Percentiles rank a stretch among this genome's conserved stretches.
These are phyloP conservation scores for Margaritispora aquatica DNA, from an alignment of 495 filamentous ascomycete genomes.

Conservation along the genomic window DNA sequence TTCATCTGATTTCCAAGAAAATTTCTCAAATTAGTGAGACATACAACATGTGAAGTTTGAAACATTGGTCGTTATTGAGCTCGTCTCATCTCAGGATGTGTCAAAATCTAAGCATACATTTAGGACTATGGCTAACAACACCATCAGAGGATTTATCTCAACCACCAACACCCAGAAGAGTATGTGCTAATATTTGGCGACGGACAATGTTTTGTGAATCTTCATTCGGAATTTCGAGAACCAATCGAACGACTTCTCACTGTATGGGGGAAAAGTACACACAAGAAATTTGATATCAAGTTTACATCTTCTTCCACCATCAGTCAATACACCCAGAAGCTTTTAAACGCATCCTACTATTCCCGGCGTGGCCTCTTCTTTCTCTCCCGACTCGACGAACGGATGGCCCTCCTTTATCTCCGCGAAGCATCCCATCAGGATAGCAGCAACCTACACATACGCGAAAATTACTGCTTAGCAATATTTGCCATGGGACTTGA, in stretches of 20 bases:
- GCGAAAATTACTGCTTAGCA: background rate
- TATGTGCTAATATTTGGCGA: conserved; percentile 6
- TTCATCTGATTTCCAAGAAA: too few species aligned
- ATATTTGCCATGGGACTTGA: background rate
- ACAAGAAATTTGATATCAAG: background rate
- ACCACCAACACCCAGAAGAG: conserved; percentile 11
- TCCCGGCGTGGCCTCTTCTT: background rate
- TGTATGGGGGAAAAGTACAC: background rate
- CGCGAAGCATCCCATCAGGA: conserved; percentile 2
- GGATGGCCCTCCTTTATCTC: conserved; percentile 1
- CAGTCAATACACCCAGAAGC: background rate
- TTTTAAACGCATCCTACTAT: conserved; percentile 3
- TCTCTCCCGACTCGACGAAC: background rate
- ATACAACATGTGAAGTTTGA: too few species aligned
- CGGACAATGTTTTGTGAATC: background rate
- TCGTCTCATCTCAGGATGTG: too few species aligned
- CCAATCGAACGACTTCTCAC: background rate
- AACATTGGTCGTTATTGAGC: too few species aligned
- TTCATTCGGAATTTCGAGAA: conserved; percentile 2
- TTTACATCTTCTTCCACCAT: background rate
- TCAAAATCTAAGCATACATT: too few species aligned
- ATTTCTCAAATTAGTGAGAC: too few species aligned
- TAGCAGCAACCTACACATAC: background rate
- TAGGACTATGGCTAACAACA: background rate
- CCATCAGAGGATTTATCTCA: conserved; percentile 3